Evolutionary conservation across 208 protist genomes (phyloP).

Genomic region (Jaenimonas drosophilae): DNA sequence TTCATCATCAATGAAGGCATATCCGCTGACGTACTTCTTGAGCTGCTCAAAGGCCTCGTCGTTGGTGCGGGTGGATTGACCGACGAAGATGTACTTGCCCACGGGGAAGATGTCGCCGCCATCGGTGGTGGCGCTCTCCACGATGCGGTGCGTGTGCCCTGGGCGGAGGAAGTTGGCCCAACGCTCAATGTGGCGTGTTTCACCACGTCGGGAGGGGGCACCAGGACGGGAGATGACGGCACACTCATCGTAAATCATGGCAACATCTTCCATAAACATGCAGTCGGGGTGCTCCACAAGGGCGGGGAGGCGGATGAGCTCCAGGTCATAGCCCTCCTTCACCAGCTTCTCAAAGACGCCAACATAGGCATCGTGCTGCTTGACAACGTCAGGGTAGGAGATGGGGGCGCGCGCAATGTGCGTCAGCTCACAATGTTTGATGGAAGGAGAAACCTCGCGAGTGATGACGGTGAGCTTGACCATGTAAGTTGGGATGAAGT

Average conservation of each 20-base stretch:
- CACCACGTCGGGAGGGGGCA: constrained; percentile 1
- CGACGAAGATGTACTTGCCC: constrained; percentile 8
- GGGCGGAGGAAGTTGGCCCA: constrained; percentile 4
- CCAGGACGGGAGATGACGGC: constrained; percentile 5
- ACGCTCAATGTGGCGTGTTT: background rate
- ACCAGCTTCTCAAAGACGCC: constrained; percentile 7
- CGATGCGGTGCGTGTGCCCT: background rate
- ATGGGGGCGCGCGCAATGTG: constrained; percentile 4
- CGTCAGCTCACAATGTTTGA: constrained; percentile 7
- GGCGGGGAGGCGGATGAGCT: constrained; percentile 7
- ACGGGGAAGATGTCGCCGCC: constrained; percentile 8
- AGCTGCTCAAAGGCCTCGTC: constrained; percentile 9
- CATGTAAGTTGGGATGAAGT: constrained; percentile 4
- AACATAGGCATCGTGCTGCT: constrained; percentile 12
- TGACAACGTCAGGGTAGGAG: background rate
- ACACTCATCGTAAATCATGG: constrained; percentile 7
- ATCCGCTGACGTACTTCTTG: constrained; percentile 3
- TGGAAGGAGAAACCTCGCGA: constrained; percentile 5
- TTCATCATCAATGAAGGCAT: constrained; percentile 6
- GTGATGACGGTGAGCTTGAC: constrained; percentile 11
- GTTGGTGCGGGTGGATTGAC: constrained; percentile 9
- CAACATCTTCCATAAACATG: constrained; percentile 10
- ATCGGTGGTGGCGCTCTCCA: background rate
- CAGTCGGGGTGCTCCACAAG: constrained; percentile 5
- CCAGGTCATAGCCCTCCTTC: constrained; percentile 8